Percentiles rank a stretch among this genome's conserved stretches.
These are phyloP conservation scores for Xylaria sp. DNA, from an alignment of 2,329 filamentous ascomycete species.

Conservation along the genomic window DNA sequence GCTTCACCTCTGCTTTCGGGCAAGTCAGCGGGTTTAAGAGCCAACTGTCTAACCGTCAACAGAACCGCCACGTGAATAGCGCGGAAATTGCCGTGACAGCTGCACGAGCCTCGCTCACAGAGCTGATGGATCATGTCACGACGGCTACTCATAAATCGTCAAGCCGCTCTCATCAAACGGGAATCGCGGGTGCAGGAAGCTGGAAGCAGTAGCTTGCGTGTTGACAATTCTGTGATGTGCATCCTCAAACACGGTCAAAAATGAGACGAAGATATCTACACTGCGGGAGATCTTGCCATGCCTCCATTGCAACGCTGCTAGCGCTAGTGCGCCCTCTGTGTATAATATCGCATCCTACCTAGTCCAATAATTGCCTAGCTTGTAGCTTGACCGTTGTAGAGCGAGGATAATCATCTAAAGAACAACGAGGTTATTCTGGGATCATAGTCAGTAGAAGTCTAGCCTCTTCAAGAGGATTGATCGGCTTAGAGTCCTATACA, in stretches of 20 bases:
- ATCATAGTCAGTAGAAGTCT: not conserved
- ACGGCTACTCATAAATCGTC: conserved; percentile 1
- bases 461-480: not conserved
- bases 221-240: conserved; percentile 34
- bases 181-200: not conserved
- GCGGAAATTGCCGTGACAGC: conserved; percentile 7
- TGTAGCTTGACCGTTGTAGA: not conserved
- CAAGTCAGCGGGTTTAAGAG: not conserved
- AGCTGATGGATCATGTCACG: not conserved
- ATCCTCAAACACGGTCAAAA: conserved; percentile 35
- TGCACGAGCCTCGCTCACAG: conserved; percentile 4
- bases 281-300: conserved; percentile 15
- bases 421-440: not conserved
- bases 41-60: not conserved
- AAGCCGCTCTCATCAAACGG: conserved; percentile 9
- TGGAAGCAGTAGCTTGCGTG: conserved; percentile 13
- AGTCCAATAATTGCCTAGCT: not conserved
- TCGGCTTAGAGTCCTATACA: not conserved
- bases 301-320: conserved; percentile 9
- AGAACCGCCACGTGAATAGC: not conserved
- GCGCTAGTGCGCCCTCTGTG: not conserved
- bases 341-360: conserved; percentile 7
- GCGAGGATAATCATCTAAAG: not conserved
- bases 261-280: conserved; percentile 35
- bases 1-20: not conserved